Percentiles rank a stretch among this genome's conserved stretches.
These are phyloP conservation scores for Verbascum thapsus DNA, from an alignment of 257 asterid genomes.

Conservation along the genomic window DNA sequence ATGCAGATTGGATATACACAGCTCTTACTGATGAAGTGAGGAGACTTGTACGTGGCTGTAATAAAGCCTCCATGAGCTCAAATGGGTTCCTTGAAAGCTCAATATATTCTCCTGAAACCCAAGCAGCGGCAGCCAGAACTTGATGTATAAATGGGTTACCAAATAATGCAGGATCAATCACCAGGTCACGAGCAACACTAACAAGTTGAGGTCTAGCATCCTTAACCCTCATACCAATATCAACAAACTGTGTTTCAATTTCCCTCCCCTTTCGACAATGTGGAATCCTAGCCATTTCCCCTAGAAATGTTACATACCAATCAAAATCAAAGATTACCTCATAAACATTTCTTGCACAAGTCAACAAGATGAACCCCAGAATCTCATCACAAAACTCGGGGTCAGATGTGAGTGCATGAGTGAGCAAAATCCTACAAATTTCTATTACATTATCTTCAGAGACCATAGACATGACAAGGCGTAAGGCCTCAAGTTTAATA, in stretches of 20 bases:
- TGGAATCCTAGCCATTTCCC: conserved; percentile 87
- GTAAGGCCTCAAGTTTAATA: conserved; percentile 80
- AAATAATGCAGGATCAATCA: conserved; percentile 94
- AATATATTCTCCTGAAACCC: conserved; percentile 90
- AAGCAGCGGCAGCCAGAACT: conserved; percentile 85
- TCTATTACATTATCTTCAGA: conserved; percentile 84
- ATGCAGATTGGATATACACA: conserved; percentile 77
- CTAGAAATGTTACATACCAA: conserved; percentile 85
- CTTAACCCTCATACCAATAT: conserved; percentile 91
- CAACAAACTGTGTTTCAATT: conserved; percentile 78
- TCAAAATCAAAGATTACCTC: conserved; percentile 83
- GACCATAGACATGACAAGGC: conserved; percentile 86
- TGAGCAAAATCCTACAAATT: conserved; percentile 78
- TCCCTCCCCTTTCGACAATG: conserved; percentile 86
- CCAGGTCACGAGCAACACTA: conserved; percentile 74
- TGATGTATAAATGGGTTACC: conserved; percentile 72
- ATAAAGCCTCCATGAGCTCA: conserved; percentile 85
- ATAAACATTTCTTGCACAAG: conserved; percentile 77
- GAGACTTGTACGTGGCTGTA: conserved; percentile 84
- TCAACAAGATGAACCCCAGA: conserved; percentile 60
- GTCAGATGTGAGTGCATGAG: conserved; percentile 80
- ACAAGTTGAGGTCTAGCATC: conserved; percentile 90
- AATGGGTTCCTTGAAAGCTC: conserved; percentile 78
- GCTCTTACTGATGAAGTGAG: conserved; percentile 75
- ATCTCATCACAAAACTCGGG: conserved; percentile 93